These are phyloP conservation scores for Fusarium sp. DNA, from an alignment of 2,329 filamentous ascomycete genomes.

Conservation along the genomic window DNA sequence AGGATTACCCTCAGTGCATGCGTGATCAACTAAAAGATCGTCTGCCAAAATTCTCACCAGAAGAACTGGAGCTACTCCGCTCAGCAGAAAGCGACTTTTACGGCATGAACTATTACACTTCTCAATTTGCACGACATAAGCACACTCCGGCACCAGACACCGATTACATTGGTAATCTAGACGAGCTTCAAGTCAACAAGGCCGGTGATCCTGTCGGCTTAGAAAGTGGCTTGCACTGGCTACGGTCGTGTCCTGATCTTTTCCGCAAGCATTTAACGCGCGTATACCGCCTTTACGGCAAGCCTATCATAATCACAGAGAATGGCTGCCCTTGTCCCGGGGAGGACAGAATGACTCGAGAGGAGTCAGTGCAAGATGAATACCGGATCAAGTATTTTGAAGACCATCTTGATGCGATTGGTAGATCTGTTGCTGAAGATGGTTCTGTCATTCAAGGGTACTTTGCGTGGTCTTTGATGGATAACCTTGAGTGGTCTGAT, in stretches of 20 bases:
- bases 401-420: conserved; percentile 58
- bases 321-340: conserved; percentile 38
- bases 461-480: conserved; percentile 43
- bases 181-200: conserved; percentile 32
- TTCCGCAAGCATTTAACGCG: conserved; percentile 38
- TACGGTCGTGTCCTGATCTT: conserved; percentile 26
- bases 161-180: conserved; percentile 32
- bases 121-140: conserved; percentile 27
- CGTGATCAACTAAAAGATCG: conserved; percentile 53
- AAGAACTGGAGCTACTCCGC: conserved; percentile 48
- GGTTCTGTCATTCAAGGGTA: conserved; percentile 22
- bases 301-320: conserved; percentile 37
- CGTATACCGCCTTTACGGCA: conserved; percentile 27
- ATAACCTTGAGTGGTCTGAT: conserved; percentile 40
- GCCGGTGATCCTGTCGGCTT: conserved; percentile 2
- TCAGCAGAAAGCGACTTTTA: conserved; percentile 45
- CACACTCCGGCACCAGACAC: background rate
- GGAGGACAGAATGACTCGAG: conserved; percentile 36
- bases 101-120: conserved; percentile 43
- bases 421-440: conserved; percentile 30
- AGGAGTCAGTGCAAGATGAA: conserved; percentile 56
- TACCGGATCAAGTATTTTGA: conserved; percentile 58
- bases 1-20: conserved; percentile 57
- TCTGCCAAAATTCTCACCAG: conserved; percentile 50
- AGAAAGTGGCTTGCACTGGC: conserved; percentile 29